phyloP scores from a whole-genome alignment of 176 grass and related monocot species.

The Hordeum marinum region DNA sequence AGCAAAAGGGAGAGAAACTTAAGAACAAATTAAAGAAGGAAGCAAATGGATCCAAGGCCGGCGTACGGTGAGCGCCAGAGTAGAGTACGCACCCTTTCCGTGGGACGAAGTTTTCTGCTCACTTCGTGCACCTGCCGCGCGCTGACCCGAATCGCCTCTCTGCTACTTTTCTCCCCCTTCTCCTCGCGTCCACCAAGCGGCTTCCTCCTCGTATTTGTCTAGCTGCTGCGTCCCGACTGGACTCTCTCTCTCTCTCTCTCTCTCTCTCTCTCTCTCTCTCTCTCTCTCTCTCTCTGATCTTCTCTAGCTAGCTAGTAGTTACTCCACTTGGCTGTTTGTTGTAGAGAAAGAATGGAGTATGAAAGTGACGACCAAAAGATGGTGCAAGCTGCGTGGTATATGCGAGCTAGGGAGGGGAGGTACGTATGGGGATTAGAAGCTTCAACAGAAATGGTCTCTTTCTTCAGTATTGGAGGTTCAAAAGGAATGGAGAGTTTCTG shows the following conservation, averaged over 20 bases:
- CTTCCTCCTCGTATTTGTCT: slow-evolving; percentile 3
- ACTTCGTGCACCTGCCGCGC: slow-evolving; percentile 17
- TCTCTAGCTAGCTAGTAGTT: not conserved
- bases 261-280: not conserved
- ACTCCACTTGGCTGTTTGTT: slow-evolving; percentile 22
- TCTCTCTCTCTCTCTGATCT: not conserved
- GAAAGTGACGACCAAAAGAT: slow-evolving; percentile 44
- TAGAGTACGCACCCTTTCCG: slow-evolving; percentile 28
- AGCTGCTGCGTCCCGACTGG: not conserved
- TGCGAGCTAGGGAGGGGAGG: slow-evolving; percentile 2
- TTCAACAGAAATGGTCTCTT: not conserved
- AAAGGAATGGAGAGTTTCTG: not conserved
- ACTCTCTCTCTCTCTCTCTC: not conserved
- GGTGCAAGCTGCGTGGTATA: slow-evolving; percentile 32
- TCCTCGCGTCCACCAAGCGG: not conserved
- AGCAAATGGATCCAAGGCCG: slow-evolving; percentile 24
- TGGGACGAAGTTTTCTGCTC: slow-evolving; percentile 24
- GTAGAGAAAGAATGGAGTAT: slow-evolving; percentile 25
- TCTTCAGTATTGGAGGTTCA: slow-evolving; percentile 15
- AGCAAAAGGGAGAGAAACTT: not conserved
- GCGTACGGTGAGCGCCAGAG: not conserved
- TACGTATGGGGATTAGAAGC: not conserved
- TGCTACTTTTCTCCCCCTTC: not conserved
- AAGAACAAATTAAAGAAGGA: not conserved
- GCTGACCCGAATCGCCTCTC: not conserved